Percentiles rank a stretch among this genome's conserved stretches.
Evolutionary conservation across 495 filamentous ascomycete genomes (phyloP).

Genomic region (Penicillium pulvis): DNA sequence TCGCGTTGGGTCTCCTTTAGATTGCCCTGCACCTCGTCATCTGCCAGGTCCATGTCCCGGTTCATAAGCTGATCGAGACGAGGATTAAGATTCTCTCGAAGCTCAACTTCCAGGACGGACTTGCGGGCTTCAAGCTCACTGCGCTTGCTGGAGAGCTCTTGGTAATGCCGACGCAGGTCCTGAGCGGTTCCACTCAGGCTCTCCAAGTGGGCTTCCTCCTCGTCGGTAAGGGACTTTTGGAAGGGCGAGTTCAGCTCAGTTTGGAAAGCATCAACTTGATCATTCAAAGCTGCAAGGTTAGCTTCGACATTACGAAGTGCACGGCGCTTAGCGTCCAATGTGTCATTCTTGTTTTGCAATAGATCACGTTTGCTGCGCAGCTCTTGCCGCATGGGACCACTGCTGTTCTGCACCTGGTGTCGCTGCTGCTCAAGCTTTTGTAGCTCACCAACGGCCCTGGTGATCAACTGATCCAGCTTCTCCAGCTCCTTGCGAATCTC

Average conservation of each 20-base stretch:
- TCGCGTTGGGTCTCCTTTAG: conserved; percentile 81
- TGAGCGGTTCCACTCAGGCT: conserved; percentile 66
- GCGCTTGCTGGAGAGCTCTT: conserved; percentile 70
- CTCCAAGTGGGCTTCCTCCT: conserved; percentile 82
- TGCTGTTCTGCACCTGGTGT: conserved; percentile 77
- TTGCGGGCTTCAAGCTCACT: conserved; percentile 82
- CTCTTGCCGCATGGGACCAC: conserved; percentile 74
- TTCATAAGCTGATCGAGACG: conserved; percentile 84
- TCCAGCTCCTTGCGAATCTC: conserved; percentile 71
- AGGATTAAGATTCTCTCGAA: conserved; percentile 81
- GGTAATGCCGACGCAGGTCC: conserved; percentile 70
- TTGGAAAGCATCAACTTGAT: conserved; percentile 72
- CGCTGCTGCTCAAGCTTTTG: conserved; percentile 81
- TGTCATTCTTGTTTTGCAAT: conserved; percentile 71
- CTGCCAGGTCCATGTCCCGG: conserved; percentile 70
- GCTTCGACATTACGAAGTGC: conserved; percentile 74
- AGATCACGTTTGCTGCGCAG: conserved; percentile 69
- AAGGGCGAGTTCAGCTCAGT: conserved; percentile 82
- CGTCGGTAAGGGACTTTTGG: conserved; percentile 82
- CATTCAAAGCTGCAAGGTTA: conserved; percentile 71
- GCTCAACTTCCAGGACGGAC: conserved; percentile 75
- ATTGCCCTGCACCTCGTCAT: conserved; percentile 60
- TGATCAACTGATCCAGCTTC: conserved; percentile 81
- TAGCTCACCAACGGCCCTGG: conserved; percentile 73
- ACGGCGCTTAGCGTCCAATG: conserved; percentile 69